Evolutionary conservation across 164 flowering plant genomes (phyloP), one percentile per base, ranked within the genome.

Genomic region (Dillenia turbinata): DNA sequence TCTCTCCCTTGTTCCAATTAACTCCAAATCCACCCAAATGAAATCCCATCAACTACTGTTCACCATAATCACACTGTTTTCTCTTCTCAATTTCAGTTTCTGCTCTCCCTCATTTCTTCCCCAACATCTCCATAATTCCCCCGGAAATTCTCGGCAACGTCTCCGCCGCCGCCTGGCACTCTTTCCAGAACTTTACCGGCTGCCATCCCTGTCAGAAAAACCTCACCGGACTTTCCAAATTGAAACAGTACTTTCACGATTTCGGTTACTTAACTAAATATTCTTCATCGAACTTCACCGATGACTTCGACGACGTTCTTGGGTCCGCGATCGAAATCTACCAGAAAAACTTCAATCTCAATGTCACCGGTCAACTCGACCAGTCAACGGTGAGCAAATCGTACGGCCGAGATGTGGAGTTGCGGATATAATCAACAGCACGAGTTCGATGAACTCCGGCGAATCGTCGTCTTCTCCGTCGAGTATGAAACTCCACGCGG

Each of bases 401-500:
- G 61, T 63, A 64, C 24, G 64, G 8, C 96, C 93, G 0, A 64
- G 97, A 33, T 91, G 97, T 52, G 97, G 96, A 44, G 79, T 81
- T 8, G 55, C 80, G 1, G 96, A 92, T 56, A 60, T 63, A 13
- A 54, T 77, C 46, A 63, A 72, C 43, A 70, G 67, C 16, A 13
- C 67, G 0, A 58, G 52, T 51, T 11, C 67, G 0, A 71, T 63
- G 77, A 54, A 55, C 10, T 60, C 71, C 1, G 72, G 66, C 24
- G 57, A 54, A 16, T 3, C 24, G 5, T 11, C 24, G 2, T 11
- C 48, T 43, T 46, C 40, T 57, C 8, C 55, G 8, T 8, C 68
- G 45, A 19, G 52, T n/a, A 5, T 46, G 13, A 13, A 24, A n/a
- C 46, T 77, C 14, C 85, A 77, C 64, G 51, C 80, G 9, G 77